Evolutionary conservation across 1,139 yeast species (phyloP).

Genomic region (Geotrichum restrictum): DNA sequence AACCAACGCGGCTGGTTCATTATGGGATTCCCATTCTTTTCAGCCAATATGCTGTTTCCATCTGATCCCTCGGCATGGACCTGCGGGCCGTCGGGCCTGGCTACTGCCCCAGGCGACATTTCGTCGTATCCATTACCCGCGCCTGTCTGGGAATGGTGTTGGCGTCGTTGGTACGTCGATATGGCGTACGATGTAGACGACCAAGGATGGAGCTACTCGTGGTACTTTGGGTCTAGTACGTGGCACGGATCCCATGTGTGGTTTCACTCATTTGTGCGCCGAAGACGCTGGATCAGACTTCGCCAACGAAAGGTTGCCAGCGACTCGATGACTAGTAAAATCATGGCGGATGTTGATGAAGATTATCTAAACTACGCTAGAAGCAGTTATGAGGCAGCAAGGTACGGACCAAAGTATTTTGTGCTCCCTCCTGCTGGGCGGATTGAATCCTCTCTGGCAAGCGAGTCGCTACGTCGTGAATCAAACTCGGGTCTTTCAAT

Average conservation of each 20-base stretch:
- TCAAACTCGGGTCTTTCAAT: background rate
- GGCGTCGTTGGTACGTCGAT: slow-evolving; percentile 69
- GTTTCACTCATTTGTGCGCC: slow-evolving; percentile 43
- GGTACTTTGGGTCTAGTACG: slow-evolving; percentile 35
- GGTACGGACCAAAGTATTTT: slow-evolving; percentile 14
- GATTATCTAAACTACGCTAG: slow-evolving; percentile 5
- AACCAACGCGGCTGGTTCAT: slow-evolving; percentile 67
- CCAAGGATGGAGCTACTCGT: slow-evolving; percentile 70
- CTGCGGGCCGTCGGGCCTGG: slow-evolving; percentile 24
- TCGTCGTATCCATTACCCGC: slow-evolving; percentile 59
- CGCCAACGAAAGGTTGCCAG: slow-evolving; percentile 22
- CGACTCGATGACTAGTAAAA: background rate
- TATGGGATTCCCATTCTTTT: slow-evolving; percentile 61
- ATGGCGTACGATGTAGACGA: slow-evolving; percentile 73
- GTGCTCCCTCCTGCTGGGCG: slow-evolving; percentile 17
- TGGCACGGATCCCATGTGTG: slow-evolving; percentile 44
- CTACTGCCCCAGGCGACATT: slow-evolving; percentile 40
- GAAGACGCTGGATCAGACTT: slow-evolving; percentile 43
- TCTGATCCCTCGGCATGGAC: slow-evolving; percentile 52
- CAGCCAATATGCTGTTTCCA: slow-evolving; percentile 50
- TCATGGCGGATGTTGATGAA: background rate
- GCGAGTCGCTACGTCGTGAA: background rate
- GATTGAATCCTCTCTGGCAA: slow-evolving; percentile 4
- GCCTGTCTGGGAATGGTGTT: slow-evolving; percentile 64
- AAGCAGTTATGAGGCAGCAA: slow-evolving; percentile 9